phyloP scores from a whole-genome alignment of 176 grass and related monocot genomes.

The Oryza brachyantha region DNA sequence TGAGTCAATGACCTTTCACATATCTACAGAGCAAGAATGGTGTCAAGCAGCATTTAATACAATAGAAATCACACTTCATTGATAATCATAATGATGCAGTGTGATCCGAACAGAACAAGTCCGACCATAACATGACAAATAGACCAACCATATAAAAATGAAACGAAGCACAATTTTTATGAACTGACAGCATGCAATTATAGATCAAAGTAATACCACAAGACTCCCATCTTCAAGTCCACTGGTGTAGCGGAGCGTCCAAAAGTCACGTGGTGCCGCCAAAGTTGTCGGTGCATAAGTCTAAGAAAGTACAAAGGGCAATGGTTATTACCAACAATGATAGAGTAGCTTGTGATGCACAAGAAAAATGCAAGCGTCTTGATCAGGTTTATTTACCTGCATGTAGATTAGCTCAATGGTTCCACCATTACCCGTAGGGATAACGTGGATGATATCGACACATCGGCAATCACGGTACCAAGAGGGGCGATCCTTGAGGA shows the following conservation, averaged over 20 bases:
- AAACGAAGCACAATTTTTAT: neutral
- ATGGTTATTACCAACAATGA: neutral
- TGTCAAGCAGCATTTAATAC: neutral
- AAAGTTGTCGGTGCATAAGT: constrained; percentile 88
- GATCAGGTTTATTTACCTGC: constrained; percentile 59
- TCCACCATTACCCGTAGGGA: constrained; percentile 94
- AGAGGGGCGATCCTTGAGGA: constrained; percentile 88
- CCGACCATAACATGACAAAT: neutral
- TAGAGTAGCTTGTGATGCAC: neutral
- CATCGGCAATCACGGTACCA: constrained; percentile 94
- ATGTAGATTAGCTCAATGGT: constrained; percentile 98
- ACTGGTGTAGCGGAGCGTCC: constrained; percentile 88
- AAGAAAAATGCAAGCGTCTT: neutral
- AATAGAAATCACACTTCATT: neutral
- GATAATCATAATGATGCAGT: neutral
- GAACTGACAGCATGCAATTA: neutral
- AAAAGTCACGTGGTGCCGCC: constrained; percentile 79
- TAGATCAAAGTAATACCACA: constrained; percentile 62
- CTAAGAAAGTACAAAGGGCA: constrained; percentile 41
- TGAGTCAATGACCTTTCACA: constrained; percentile 95
- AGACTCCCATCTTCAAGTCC: constrained; percentile 97
- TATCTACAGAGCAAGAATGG: constrained; percentile 54
- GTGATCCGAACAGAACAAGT: constrained; percentile 10
- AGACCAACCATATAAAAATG: constrained; percentile 1
- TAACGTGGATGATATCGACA: constrained; percentile 70